Evolutionary conservation across 192 early-diverging fungal genomes (phyloP), one percentile per base, ranked within the genome.

Genomic region (Chytriomyces hyalinus): DNA sequence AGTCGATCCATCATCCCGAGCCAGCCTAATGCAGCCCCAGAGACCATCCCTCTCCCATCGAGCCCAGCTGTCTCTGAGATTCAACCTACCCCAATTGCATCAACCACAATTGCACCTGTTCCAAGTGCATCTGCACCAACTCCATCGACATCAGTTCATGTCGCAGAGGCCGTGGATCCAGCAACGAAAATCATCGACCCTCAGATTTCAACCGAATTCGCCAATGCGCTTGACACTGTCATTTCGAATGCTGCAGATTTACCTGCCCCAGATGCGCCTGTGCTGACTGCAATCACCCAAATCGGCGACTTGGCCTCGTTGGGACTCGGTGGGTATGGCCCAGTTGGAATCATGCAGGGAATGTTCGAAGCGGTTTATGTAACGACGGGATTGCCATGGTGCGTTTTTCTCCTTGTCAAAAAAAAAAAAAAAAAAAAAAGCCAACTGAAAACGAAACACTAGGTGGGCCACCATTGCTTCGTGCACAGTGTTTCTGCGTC

Each of bases 291-390:
- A 0, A 89, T 88, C 36, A 87, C 92, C 74, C 85, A 95, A 80
- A 88, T 96, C 70, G 96, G 96, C 11, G 95, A 98, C 70, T 83
- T 98, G 50, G 90, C 93, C 53, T 84, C 87, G 8, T 87, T 96
- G 80, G 96, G 96, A 13, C 84, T 98, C 43, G 88, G 87, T 60
- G 84, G 90, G 48, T 90, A 80, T 53, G 50, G 68, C 17, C 94
- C 95, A 10, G 90, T 91, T 6, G 95, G 93, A 48, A 63, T 84
- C 22, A 75, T 92, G 17, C 90, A 98, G 81, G 85, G 84, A 6
- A 66, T 89, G 6, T 22, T 97, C 43, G 97, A 99, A 81, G 88
- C 84, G 22, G 76, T 94, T 49, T 91, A 96, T 78, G 92, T 97
- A 15, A 81, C 84, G 28, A 92, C 91, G 15, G 95, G 95, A 6